Conservation (phyloP, 495 filamentous ascomycete genomes). For the Pyrenopolyporus hunteri region DNA sequence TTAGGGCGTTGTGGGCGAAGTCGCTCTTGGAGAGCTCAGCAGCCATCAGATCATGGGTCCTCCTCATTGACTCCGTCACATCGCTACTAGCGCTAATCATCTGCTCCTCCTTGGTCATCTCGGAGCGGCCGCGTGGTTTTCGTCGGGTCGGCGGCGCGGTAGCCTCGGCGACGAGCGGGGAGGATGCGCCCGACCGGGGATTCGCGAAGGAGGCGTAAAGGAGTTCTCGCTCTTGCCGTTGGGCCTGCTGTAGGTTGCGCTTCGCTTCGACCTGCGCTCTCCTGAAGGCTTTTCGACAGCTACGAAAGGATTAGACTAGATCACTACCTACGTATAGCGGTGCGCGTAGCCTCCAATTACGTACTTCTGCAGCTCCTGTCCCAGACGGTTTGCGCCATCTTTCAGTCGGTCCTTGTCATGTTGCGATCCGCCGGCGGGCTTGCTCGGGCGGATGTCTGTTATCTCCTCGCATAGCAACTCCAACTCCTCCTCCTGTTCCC, state of each 20-base stretch:
- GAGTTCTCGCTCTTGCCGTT: conserved; percentile 75
- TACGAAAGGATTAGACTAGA: conserved; percentile 42
- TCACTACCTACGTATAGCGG: conserved; percentile 8
- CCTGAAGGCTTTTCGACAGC: conserved; percentile 77
- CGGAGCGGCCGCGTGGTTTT: conserved; percentile 19
- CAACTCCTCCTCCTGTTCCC: conserved; percentile 85
- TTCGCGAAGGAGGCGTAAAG: conserved; percentile 68
- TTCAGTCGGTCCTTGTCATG: conserved; percentile 64
- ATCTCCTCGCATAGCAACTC: conserved; percentile 82
- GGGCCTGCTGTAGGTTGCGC: conserved; percentile 72
- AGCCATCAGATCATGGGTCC: conserved; percentile 85
- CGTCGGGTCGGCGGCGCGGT: conserved; percentile 25
- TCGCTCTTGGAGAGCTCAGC: conserved; percentile 80
- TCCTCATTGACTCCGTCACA: conserved; percentile 81
- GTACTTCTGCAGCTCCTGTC: conserved; percentile 72
- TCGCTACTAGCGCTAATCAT: conserved; percentile 75
- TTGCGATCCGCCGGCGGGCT: conserved; percentile 53
- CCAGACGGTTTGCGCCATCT: conserved; percentile 67
- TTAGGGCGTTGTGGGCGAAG: conserved; percentile 88
- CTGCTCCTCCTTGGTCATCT: conserved; percentile 64
- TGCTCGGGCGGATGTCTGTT: conserved; percentile 62
- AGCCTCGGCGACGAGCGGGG: conserved; percentile 36
- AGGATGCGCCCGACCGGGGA: conserved; percentile 45
- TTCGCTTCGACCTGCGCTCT: conserved; percentile 84
- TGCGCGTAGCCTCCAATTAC: conserved; percentile 21